Evolutionary conservation across 2,329 filamentous ascomycete species (phyloP).

Genomic region (Thielaviopsis cerberus): DNA sequence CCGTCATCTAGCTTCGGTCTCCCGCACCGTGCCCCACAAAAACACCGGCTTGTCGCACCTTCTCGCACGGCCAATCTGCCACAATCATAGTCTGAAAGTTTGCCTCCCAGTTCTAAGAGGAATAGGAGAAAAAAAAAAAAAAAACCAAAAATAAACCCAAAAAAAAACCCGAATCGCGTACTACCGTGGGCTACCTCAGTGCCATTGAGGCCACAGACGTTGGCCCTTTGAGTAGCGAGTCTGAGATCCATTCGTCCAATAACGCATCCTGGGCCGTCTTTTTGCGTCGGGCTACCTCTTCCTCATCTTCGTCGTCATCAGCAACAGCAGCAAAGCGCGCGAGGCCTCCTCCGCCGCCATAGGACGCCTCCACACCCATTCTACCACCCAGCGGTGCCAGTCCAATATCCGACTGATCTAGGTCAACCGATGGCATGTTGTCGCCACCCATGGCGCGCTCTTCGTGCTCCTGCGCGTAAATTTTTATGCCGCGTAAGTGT

Average conservation of each 20-base stretch:
- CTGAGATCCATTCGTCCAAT: not conserved
- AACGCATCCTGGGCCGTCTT: not conserved
- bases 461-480: conserved; percentile 46
- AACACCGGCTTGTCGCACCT: not conserved
- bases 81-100: not conserved
- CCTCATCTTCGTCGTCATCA: not conserved
- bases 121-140: too few relatives aligned
- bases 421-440: conserved; percentile 5
- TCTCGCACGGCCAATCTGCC: not conserved
- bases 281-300: not conserved
- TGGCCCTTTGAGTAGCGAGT: not conserved
- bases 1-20: too few relatives aligned
- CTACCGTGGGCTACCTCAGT: not conserved
- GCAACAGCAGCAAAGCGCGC: not conserved
- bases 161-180: too few relatives aligned
- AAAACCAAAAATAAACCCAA: too few relatives aligned
- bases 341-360: not conserved
- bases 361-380: conserved; percentile 4
- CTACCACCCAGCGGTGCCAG: not conserved
- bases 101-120: not conserved
- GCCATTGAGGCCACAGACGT: not conserved
- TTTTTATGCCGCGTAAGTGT: conserved; percentile 83
- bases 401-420: not conserved
- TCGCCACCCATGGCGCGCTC: conserved; percentile 8
- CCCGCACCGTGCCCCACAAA: not conserved